Evolutionary conservation across 2,329 filamentous ascomycete genomes (phyloP).

Genomic region (Chaetomium sp.): DNA sequence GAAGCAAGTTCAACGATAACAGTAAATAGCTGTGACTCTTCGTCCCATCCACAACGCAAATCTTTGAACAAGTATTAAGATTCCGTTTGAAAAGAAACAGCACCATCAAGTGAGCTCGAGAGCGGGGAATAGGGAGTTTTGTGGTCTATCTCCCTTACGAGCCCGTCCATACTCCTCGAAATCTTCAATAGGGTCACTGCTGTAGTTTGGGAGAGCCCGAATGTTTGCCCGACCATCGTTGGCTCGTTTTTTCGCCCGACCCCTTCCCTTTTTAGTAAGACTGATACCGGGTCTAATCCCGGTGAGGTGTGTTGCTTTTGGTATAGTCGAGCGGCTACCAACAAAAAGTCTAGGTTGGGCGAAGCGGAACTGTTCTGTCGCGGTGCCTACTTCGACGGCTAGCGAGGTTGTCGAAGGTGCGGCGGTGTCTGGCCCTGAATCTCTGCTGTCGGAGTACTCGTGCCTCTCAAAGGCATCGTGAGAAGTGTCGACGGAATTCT

Average conservation of each 20-base stretch:
- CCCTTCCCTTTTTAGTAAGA: conserved; percentile 12
- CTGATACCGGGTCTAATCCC: conserved; percentile 5
- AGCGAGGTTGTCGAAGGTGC: conserved; percentile 11
- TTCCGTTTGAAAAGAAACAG: neutral
- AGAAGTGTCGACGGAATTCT: neutral
- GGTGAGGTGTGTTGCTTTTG: neutral
- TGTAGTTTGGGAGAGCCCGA: conserved; percentile 26
- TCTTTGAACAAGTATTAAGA: neutral
- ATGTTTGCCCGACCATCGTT: conserved; percentile 26
- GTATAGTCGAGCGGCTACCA: conserved; percentile 21
- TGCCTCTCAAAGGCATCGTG: neutral
- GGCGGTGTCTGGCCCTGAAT: conserved; percentile 1
- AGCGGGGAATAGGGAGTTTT: conserved; percentile 23
- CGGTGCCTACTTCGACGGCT: conserved; percentile 12
- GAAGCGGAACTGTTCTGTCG: conserved; percentile 23
- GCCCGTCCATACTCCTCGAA: conserved; percentile 20
- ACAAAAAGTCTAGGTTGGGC: conserved; percentile 26
- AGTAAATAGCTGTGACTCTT: no score
- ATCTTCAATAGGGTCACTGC: conserved; percentile 29
- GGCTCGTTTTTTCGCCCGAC: conserved; percentile 17
- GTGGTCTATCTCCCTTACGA: neutral
- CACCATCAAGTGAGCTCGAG: conserved; percentile 22
- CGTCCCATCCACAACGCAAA: neutral
- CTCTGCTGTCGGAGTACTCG: conserved; percentile 1
- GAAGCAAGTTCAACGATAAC: no score